Evolutionary conservation across 1,139 yeast species (phyloP).

Genomic region (Candida frijolesensis): DNA sequence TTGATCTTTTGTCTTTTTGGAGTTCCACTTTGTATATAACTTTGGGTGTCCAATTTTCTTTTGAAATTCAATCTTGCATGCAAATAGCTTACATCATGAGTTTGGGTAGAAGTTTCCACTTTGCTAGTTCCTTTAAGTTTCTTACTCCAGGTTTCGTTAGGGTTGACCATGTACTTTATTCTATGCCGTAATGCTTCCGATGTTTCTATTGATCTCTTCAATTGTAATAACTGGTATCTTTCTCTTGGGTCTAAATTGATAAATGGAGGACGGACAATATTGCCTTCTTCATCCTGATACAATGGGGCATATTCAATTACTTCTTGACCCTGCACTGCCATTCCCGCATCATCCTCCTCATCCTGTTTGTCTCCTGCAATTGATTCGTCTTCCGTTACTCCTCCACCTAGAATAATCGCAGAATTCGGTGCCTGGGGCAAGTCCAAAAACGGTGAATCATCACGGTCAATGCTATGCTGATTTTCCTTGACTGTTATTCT

Average conservation of each 20-base stretch:
- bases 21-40: neutral
- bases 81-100: conserved; percentile 36
- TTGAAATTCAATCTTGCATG: conserved; percentile 21
- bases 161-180: conserved; percentile 44
- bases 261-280: conserved; percentile 49
- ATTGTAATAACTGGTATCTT: conserved; percentile 43
- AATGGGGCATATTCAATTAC: conserved; percentile 37
- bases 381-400: neutral
- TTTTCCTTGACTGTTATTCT: conserved; percentile 18
- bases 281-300: conserved; percentile 40
- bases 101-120: conserved; percentile 48
- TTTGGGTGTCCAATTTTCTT: conserved; percentile 6
- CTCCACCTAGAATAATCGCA: conserved; percentile 2
- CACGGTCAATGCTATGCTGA: conserved; percentile 5
- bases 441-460: conserved; percentile 11
- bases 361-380: neutral
- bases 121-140: conserved; percentile 18
- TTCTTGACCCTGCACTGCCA: conserved; percentile 12
- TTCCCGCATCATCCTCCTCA: neutral
- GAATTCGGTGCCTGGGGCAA: conserved; percentile 4
- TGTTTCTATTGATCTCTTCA: conserved; percentile 41
- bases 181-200: conserved; percentile 34
- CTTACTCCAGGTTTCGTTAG: conserved; percentile 36
- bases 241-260: conserved; percentile 49
- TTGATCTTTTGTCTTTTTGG: conserved; percentile 17